These are phyloP conservation scores for Simmondsia chinensis DNA, from an alignment of 148 eudicot species.

Conservation along the genomic window DNA sequence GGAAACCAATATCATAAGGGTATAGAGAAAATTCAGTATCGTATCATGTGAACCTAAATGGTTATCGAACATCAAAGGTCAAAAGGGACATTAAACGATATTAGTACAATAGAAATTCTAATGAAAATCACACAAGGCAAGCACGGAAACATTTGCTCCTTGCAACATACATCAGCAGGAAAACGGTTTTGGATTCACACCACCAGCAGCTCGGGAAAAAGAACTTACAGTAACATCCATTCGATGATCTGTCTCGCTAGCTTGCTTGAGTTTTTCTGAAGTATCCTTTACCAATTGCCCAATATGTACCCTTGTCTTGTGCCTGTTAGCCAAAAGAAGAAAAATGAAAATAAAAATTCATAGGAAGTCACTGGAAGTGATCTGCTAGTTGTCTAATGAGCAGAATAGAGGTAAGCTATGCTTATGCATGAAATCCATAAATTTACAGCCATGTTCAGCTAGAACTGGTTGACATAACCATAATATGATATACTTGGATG, in stretches of 20 bases:
- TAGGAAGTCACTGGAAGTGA: neutral
- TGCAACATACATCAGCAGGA: neutral
- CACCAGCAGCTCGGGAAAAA: constrained; percentile 1
- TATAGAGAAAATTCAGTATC: neutral
- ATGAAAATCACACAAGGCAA: neutral
- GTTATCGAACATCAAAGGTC: neutral
- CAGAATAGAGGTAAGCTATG: too few species aligned
- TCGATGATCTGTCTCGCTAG: constrained; percentile 67
- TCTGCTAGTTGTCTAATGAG: neutral
- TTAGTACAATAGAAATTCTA: neutral
- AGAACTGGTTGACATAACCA: too few species aligned
- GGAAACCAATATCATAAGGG: constrained; percentile 5
- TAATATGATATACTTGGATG: too few species aligned
- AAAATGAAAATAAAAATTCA: too few species aligned
- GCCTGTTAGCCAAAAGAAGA: constrained; percentile 27
- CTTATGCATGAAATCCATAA: too few species aligned
- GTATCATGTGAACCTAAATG: neutral
- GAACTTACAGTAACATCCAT: constrained; percentile 60
- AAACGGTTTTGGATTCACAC: neutral
- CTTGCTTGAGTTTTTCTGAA: constrained; percentile 81
- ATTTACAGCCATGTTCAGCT: too few species aligned
- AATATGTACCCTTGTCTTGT: constrained; percentile 74
- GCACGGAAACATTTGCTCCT: neutral
- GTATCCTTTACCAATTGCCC: constrained; percentile 84
- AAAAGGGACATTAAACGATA: neutral